Evolutionary conservation across 768 basidiomycete genomes (phyloP).

Genomic region (Butyriboletus loyo): DNA sequence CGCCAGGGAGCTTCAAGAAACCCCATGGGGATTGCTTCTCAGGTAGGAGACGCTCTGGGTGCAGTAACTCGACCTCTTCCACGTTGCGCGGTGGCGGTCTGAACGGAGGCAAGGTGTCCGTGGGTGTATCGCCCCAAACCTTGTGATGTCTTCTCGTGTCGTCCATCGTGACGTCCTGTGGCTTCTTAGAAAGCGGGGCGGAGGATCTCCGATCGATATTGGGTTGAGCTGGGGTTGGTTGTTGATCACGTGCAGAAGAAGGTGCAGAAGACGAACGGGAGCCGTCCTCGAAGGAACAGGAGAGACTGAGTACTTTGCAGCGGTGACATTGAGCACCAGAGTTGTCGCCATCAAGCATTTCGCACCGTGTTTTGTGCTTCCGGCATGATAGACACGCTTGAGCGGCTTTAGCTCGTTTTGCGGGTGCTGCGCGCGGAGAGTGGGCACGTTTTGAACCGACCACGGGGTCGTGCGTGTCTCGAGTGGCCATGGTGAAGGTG

Average conservation of each 20-base stretch:
- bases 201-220: constrained; percentile 26
- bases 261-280: constrained; percentile 14
- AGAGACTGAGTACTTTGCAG: constrained; percentile 45
- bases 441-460: constrained; percentile 30
- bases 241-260: constrained; percentile 19
- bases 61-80: constrained; percentile 31
- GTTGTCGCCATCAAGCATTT: constrained; percentile 43
- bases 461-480: constrained; percentile 19
- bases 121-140: constrained; percentile 17
- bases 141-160: constrained; percentile 20
- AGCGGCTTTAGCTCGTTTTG: constrained; percentile 42
- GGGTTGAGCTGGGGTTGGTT: constrained; percentile 13
- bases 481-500: constrained; percentile 15
- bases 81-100: constrained; percentile 14
- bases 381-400: constrained; percentile 47
- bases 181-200: constrained; percentile 17
- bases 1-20: constrained; percentile 35
- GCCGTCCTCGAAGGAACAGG: constrained; percentile 45
- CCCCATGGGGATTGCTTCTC: constrained; percentile 38
- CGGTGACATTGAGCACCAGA: constrained; percentile 43
- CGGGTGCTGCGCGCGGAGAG: constrained; percentile 28
- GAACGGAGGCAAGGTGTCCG: constrained; percentile 17
- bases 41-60: constrained; percentile 37
- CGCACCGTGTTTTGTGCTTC: constrained; percentile 49
- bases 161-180: constrained; percentile 20